Evolutionary conservation across 345 rosid species (phyloP).

Genomic region (Eucalyptus rudis): DNA sequence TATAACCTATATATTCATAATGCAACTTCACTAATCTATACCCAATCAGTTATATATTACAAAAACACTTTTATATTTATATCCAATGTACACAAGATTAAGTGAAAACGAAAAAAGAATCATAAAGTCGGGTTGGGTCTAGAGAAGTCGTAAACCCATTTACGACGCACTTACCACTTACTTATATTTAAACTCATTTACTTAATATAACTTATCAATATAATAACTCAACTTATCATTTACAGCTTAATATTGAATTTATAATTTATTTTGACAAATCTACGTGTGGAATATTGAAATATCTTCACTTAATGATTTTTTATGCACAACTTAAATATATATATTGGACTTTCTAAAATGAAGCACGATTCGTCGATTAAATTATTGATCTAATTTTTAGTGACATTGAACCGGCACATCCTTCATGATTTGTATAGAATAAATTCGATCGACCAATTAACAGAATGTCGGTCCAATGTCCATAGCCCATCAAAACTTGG

Average conservation of each 20-base stretch:
- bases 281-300: neutral
- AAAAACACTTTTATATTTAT: no score
- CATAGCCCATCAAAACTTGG: neutral
- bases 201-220: neutral
- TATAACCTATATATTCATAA: no score
- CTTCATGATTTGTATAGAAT: neutral
- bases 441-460: neutral
- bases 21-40: no score
- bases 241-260: no score
- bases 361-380: neutral
- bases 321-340: no score
- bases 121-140: rapidly evolving
- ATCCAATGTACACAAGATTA: rapidly evolving
- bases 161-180: rapidly evolving
- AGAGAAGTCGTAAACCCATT: no score
- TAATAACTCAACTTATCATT: neutral
- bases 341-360: neutral
- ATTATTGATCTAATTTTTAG: neutral
- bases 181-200: neutral
- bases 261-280: neutral
- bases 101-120: neutral
- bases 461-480: neutral
- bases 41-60: no score
- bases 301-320: no score
- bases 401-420: rapidly evolving